Conservation (phyloP, 179 eudicot species). For the Carnegiea gigantea region DNA sequence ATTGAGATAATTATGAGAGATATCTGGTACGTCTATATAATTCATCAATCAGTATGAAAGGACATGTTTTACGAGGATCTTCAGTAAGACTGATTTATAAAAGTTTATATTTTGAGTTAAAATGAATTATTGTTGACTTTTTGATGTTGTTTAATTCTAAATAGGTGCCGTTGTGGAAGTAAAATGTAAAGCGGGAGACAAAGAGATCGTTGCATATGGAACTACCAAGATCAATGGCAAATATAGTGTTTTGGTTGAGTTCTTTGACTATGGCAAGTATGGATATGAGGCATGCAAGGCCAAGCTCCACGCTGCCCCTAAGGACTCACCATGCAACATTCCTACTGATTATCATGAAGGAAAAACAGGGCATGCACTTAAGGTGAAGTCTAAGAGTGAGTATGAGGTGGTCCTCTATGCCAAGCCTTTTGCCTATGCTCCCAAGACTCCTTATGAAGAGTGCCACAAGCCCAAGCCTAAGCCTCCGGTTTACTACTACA, state of each 20-base stretch:
- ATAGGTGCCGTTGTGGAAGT: constrained; percentile 38
- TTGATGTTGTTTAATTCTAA: background rate
- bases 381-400: constrained; percentile 36
- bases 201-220: constrained; percentile 48
- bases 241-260: constrained; percentile 35
- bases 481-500: background rate
- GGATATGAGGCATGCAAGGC: constrained; percentile 55
- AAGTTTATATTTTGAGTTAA: background rate
- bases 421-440: constrained; percentile 41
- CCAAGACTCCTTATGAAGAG: constrained; percentile 36
- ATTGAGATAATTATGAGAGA: too few species aligned
- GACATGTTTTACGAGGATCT: background rate
- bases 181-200: constrained; percentile 44
- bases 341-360: constrained; percentile 22
- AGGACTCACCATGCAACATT: constrained; percentile 38
- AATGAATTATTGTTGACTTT: background rate
- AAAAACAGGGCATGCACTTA: constrained; percentile 31
- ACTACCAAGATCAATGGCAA: constrained; percentile 53
- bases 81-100: background rate
- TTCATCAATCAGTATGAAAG: background rate
- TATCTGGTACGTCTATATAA: too few species aligned
- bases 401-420: constrained; percentile 40
- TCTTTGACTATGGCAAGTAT: constrained; percentile 43
- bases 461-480: constrained; percentile 19
- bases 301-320: constrained; percentile 44